Conservation (phyloP, 2,329 filamentous ascomycete genomes). For the Fusarium sp. region DNA sequence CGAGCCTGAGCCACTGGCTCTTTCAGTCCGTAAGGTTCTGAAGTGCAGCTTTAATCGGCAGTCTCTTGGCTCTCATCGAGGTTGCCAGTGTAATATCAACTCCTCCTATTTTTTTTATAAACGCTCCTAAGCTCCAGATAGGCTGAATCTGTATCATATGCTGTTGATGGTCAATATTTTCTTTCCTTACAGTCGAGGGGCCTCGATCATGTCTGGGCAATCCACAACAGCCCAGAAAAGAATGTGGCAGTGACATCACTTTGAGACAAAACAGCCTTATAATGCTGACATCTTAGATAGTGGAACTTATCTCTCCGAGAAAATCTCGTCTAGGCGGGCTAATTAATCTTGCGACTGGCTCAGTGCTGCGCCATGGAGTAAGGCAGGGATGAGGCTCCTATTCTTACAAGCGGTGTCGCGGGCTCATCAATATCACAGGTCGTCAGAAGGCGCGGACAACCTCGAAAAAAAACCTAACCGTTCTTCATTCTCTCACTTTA, state of each 20-base stretch:
- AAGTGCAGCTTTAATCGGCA: not conserved
- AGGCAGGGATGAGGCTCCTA: not conserved
- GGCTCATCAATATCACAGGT: not conserved
- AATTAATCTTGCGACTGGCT: not conserved
- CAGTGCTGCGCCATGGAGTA: not conserved
- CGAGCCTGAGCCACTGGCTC: too few species aligned
- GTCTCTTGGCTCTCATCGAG: not conserved
- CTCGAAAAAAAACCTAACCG: rapidly evolving
- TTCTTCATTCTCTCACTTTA: rapidly evolving
- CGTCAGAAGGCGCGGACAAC: rapidly evolving
- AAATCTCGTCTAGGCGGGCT: not conserved
- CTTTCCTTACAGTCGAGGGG: not conserved
- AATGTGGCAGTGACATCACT: not conserved
- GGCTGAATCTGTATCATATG: rapidly evolving
- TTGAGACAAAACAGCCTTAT: not conserved
- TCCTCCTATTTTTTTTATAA: rapidly evolving
- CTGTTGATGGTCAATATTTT: too few species aligned
- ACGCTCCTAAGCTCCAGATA: not conserved
- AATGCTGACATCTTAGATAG: too few species aligned
- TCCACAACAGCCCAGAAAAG: too few species aligned
- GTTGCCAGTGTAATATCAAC: too few species aligned
- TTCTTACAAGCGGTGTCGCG: not conserved
- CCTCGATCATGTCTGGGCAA: rapidly evolving
- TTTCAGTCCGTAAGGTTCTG: too few species aligned
- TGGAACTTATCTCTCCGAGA: not conserved